phyloP scores from a whole-genome alignment of 768 basidiomycete species.

The Mycena crocata region DNA sequence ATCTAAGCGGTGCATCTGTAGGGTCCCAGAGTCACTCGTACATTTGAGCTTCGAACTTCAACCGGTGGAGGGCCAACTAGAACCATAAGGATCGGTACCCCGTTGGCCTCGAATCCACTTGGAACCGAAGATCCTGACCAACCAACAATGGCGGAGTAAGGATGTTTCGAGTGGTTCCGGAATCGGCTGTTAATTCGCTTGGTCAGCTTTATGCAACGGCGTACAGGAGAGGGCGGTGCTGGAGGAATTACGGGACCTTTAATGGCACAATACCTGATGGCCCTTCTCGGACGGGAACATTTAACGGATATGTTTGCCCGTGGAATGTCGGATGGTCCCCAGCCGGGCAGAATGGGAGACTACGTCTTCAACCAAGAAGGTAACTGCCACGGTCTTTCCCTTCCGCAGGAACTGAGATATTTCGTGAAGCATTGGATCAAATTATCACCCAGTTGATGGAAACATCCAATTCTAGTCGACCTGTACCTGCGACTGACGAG shows the following conservation, averaged over 20 bases:
- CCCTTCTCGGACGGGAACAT: constrained; percentile 66
- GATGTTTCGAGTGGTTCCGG: constrained; percentile 6
- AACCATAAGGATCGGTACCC: constrained; percentile 51
- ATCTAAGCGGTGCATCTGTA: background rate
- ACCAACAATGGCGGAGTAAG: constrained; percentile 68
- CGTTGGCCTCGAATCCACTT: constrained; percentile 36
- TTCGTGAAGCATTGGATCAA: constrained; percentile 77
- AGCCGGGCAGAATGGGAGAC: constrained; percentile 81
- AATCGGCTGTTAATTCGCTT: constrained; percentile 15
- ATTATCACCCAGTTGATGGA: constrained; percentile 92
- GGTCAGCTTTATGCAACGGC: constrained; percentile 50
- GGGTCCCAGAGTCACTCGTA: constrained; percentile 29
- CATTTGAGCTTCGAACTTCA: constrained; percentile 49
- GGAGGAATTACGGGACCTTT: constrained; percentile 66
- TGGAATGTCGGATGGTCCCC: constrained; percentile 49
- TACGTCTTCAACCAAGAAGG: constrained; percentile 95
- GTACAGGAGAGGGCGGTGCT: constrained; percentile 42
- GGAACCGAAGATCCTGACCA: constrained; percentile 43
- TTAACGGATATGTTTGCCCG: constrained; percentile 56
- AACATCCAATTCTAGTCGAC: constrained; percentile 75
- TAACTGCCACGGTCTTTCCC: constrained; percentile 34
- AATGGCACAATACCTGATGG: constrained; percentile 80
- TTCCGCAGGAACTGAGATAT: background rate
- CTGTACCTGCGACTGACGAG: constrained; percentile 88
- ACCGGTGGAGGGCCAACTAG: constrained; percentile 39